Evolutionary conservation across 495 filamentous ascomycete species (phyloP).

Genomic region (Penicillium longicatenatum): DNA sequence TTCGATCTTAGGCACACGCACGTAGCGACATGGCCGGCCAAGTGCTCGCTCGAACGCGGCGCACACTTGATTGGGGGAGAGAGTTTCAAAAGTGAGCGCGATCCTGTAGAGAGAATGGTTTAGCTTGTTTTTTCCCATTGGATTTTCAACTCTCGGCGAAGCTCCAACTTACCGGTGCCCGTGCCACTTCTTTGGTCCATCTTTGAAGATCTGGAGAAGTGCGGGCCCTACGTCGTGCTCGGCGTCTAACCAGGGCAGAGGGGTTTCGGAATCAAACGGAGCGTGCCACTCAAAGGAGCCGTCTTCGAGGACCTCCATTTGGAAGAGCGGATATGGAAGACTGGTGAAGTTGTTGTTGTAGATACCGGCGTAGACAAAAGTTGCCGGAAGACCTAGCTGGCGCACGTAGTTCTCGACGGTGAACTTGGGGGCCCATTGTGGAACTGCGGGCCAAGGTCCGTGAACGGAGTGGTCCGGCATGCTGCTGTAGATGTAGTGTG

Average conservation of each 20-base stretch:
- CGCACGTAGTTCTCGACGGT: conserved; percentile 89
- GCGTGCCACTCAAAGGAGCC: conserved; percentile 92
- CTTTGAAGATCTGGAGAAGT: conserved; percentile 92
- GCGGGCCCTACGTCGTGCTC: conserved; percentile 97
- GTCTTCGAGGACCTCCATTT: conserved; percentile 82
- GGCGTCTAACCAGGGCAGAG: conserved; percentile 94
- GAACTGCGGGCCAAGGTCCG: conserved; percentile 79
- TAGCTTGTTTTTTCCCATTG: conserved; percentile 5
- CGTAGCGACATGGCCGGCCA: conserved; percentile 74
- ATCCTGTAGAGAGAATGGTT: conserved; percentile 55
- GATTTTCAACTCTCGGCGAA: background rate
- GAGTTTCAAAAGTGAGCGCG: conserved; percentile 86
- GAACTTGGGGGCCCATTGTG: conserved; percentile 90
- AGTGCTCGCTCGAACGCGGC: conserved; percentile 76
- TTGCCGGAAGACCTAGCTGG: conserved; percentile 78
- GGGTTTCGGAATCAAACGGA: conserved; percentile 85
- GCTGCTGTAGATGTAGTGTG: conserved; percentile 93
- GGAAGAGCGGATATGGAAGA: conserved; percentile 88
- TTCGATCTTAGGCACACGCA: conserved; percentile 70
- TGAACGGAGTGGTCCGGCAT: conserved; percentile 90
- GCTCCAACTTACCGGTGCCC: conserved; percentile 75
- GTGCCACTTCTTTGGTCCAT: conserved; percentile 82
- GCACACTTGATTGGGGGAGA: conserved; percentile 83
- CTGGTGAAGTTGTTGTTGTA: conserved; percentile 99
- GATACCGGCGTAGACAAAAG: conserved; percentile 94